These are phyloP conservation scores for Corchorus olitorius DNA, from an alignment of 345 rosid species.

Conservation along the genomic window DNA sequence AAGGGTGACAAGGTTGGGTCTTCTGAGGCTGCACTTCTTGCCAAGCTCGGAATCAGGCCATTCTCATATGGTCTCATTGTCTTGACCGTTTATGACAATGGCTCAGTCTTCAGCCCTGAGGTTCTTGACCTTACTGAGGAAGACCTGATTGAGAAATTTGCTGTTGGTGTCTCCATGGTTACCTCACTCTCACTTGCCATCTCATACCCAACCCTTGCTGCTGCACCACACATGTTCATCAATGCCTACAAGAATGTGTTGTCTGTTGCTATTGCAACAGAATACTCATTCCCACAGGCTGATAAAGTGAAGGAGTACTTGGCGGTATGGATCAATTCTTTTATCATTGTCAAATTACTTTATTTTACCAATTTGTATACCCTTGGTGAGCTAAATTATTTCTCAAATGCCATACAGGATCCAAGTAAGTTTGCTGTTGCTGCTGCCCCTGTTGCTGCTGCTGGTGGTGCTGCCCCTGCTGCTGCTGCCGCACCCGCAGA, in stretches of 20 bases:
- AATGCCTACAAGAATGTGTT: conserved; percentile 87
- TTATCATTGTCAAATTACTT: background rate
- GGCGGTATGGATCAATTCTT: conserved; percentile 39
- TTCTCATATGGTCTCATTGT: conserved; percentile 91
- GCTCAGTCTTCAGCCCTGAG: conserved; percentile 87
- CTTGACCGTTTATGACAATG: conserved; percentile 72
- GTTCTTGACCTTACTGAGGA: conserved; percentile 85
- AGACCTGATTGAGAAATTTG: conserved; percentile 76
- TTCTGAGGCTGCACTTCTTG: conserved; percentile 89
- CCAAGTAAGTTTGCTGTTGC: conserved; percentile 77
- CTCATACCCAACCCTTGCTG: conserved; percentile 90
- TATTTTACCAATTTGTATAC: no score
- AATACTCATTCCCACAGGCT: conserved; percentile 76
- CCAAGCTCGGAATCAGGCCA: conserved; percentile 91
- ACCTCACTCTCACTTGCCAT: conserved; percentile 66
- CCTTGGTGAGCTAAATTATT: background rate
- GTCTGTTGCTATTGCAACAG: conserved; percentile 69
- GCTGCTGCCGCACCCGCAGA: conserved; percentile 51
- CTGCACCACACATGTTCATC: conserved; percentile 90
- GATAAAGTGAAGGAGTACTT: conserved; percentile 86
- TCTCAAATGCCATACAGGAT: conserved; percentile 44
- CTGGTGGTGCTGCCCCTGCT: conserved; percentile 23
- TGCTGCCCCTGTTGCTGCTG: conserved; percentile 42
- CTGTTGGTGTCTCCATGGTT: conserved; percentile 71
- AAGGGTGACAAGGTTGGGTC: conserved; percentile 98